phyloP scores from a whole-genome alignment of 148 eudicot genomes.

The Agrostemma githago region DNA sequence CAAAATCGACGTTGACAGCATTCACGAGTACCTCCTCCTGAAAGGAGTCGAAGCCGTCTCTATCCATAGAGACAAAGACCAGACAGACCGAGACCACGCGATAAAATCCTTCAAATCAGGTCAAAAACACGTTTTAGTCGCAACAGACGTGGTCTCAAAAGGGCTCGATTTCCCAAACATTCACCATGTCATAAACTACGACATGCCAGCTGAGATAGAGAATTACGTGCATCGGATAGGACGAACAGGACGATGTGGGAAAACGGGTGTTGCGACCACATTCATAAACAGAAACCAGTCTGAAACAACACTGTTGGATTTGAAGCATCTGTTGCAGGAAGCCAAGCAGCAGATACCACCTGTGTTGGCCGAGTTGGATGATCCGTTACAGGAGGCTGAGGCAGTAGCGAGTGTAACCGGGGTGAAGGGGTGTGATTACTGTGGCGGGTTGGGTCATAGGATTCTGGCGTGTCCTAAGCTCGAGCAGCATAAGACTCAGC shows the following conservation, averaged over 20 bases:
- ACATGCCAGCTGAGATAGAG: constrained; percentile 94
- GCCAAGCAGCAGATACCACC: constrained; percentile 91
- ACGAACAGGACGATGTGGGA: constrained; percentile 85
- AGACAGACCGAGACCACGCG: constrained; percentile 80
- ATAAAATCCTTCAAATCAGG: constrained; percentile 73
- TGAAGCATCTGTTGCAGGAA: constrained; percentile 82
- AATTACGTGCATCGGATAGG: constrained; percentile 92
- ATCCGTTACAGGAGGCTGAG: constrained; percentile 66
- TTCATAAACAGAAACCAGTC: constrained; percentile 84
- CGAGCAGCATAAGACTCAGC: constrained; percentile 68
- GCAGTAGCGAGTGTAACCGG: constrained; percentile 60
- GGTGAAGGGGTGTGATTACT: constrained; percentile 68
- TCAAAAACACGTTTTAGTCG: constrained; percentile 77
- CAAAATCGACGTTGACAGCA: constrained; percentile 88
- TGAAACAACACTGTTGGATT: constrained; percentile 74
- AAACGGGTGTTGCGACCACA: constrained; percentile 84
- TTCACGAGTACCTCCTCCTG: constrained; percentile 74
- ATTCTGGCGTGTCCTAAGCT: constrained; percentile 71
- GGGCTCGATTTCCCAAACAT: constrained; percentile 90
- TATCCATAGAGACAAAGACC: constrained; percentile 85
- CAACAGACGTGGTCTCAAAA: constrained; percentile 91
- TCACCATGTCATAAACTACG: constrained; percentile 82
- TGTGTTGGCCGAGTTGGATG: constrained; percentile 67
- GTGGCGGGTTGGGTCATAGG: constrained; percentile 87
- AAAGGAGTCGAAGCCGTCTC: constrained; percentile 95